phyloP scores from a whole-genome alignment of 768 basidiomycete species.

The Russula virescens region DNA sequence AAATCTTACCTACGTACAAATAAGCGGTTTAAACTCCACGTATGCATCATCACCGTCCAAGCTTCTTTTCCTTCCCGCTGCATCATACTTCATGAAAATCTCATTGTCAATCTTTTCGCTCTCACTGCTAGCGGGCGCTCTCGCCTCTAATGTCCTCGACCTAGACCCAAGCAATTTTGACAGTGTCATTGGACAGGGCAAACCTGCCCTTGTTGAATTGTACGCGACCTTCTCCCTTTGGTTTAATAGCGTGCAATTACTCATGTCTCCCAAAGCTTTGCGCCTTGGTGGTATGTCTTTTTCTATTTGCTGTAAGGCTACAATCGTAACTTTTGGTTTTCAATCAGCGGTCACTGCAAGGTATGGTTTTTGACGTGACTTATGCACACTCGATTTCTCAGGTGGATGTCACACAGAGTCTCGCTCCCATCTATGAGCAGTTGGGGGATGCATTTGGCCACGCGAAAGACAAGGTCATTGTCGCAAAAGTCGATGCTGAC shows the following conservation, averaged over 20 bases:
- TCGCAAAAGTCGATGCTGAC: conserved; percentile 93
- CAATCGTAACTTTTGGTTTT: background rate
- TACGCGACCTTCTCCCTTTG: conserved; percentile 39
- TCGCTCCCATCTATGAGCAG: conserved; percentile 84
- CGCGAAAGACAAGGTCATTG: conserved; percentile 73
- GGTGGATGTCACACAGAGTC: conserved; percentile 46
- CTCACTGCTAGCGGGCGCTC: conserved; percentile 48
- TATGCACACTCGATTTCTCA: background rate
- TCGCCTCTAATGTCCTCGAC: conserved; percentile 81
- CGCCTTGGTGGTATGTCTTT: conserved; percentile 78
- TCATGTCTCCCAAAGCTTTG: conserved; percentile 48
- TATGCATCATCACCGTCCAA: background rate
- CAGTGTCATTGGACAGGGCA: conserved; percentile 65
- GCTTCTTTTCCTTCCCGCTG: background rate
- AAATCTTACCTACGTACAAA: background rate
- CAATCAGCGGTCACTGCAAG: conserved; percentile 77
- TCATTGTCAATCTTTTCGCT: conserved; percentile 50
- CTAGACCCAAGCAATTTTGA: conserved; percentile 74
- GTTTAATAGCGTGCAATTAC: background rate
- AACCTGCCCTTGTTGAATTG: conserved; percentile 88
- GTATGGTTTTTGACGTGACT: conserved; percentile 33
- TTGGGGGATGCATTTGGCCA: conserved; percentile 82
- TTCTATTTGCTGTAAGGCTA: background rate
- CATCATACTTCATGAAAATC: conserved; percentile 48
- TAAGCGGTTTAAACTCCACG: conserved; percentile 7